Base-by-base conservation (phyloP, 83 land plant genomes). In the Picea engelmannii region DNA sequence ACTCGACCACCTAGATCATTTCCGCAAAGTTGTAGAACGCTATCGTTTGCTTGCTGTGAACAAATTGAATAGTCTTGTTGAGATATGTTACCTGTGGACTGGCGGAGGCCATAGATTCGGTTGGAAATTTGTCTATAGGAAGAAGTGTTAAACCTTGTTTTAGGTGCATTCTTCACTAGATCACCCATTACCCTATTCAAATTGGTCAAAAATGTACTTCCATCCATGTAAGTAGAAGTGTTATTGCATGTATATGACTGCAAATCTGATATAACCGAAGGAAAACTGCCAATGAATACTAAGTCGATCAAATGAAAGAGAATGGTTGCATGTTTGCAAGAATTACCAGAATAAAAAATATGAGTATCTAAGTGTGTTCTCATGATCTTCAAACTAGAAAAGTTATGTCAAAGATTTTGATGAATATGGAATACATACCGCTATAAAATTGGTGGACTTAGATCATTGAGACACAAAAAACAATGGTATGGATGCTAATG, bases 91-190 rank as follows among this genome's bases (percentile, higher is more conserved):
- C 58, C 59, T n/a, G 9, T 8, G 38, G 59, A 75, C 24, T 44
- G 78, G 13, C 47, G 11, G 5, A 75, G 78, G 59, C 78, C 78
- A 75, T 75, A 75, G 59, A 75, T 7, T 38, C 7, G 8, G 59
- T 75, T 49, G 59, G 78, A 59, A 9, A 15, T 0, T 47, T 7
- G 59, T 0, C 78, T 59, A n/a, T 1, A 1, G 59, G 24, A 7
- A n/a, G 59, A 9, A 49, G 58, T 75, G 78, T 75, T 75, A 18
- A 44, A 75, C 25, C 78, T 59, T n/a, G 78, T 47, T 47, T 47
- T 13, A 67, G 70, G 15, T 3, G 70, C 16, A 1, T 12, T 67
- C 15, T 5, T 9, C 25, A 67, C 6, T 0, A 67, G 70, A 67
- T 27, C 40, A 13, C 5, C 31, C 15, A 67, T 67, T 12, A 27